Percentiles rank a stretch among this genome's conserved stretches.
These are phyloP conservation scores for Cyberlindnera galapagoensis DNA, from an alignment of 805 yeast species.

Conservation along the genomic window DNA sequence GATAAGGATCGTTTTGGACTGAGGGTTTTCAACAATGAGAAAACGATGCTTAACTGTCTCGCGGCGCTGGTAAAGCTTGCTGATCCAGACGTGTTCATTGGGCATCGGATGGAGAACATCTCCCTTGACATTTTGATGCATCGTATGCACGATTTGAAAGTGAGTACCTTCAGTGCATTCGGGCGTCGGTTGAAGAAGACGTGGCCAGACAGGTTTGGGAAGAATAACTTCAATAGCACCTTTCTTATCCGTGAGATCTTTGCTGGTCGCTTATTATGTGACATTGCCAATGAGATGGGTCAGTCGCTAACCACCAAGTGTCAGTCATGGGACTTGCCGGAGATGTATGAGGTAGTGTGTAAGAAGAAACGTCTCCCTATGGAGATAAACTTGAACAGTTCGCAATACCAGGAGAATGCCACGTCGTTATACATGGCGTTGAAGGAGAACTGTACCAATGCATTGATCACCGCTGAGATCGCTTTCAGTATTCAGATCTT, in stretches of 20 bases:
- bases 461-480: slow-evolving; percentile 66
- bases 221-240: slow-evolving; percentile 42
- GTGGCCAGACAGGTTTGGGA: slow-evolving; percentile 74
- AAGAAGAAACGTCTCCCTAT: slow-evolving; percentile 51
- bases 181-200: slow-evolving; percentile 75
- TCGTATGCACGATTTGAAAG: slow-evolving; percentile 67
- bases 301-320: slow-evolving; percentile 87
- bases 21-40: slow-evolving; percentile 65
- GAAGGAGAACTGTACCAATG: slow-evolving; percentile 59
- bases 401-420: slow-evolving; percentile 62
- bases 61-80: slow-evolving; percentile 57
- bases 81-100: slow-evolving; percentile 92
- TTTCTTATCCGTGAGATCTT: slow-evolving; percentile 61
- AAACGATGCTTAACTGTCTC: slow-evolving; percentile 64
- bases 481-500: slow-evolving; percentile 80
- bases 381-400: slow-evolving; percentile 69
- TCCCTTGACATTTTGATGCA: slow-evolving; percentile 76
- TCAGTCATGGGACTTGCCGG: slow-evolving; percentile 89
- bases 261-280: slow-evolving; percentile 86
- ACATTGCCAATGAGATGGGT: slow-evolving; percentile 91
- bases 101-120: slow-evolving; percentile 77
- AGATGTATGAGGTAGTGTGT: slow-evolving; percentile 82
- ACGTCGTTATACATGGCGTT: slow-evolving; percentile 61
- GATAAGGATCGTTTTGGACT: slow-evolving; percentile 45
- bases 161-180: slow-evolving; percentile 71